Conservation (phyloP, 1,284 basidiomycete species). For the Schizophyllum amplum region DNA sequence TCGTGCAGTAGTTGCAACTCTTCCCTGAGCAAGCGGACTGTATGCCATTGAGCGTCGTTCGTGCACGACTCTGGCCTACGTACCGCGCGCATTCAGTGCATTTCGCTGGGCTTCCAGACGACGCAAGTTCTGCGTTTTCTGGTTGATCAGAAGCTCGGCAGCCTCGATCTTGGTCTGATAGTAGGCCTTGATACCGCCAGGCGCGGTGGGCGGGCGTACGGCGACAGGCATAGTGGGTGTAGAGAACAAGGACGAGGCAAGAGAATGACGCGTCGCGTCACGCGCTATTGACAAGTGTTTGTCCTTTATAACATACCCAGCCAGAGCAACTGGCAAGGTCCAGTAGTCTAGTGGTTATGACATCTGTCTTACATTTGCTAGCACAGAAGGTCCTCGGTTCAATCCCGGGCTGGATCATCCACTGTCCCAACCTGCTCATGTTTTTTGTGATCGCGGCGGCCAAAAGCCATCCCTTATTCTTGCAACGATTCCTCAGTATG, state of each 20-base stretch:
- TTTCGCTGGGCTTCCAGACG: slow-evolving; percentile 96
- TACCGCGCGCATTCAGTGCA: slow-evolving; percentile 91
- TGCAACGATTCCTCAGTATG: no score
- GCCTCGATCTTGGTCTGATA: slow-evolving; percentile 95
- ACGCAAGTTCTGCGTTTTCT: slow-evolving; percentile 94
- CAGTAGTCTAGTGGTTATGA: not conserved
- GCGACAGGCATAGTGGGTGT: slow-evolving; percentile 40
- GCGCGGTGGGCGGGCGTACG: slow-evolving; percentile 37
- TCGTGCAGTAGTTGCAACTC: slow-evolving; percentile 95
- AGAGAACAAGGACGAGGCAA: slow-evolving; percentile 1
- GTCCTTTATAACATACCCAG: not conserved
- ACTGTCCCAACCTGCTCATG: no score
- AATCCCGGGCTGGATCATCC: not conserved
- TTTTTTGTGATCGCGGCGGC: no score
- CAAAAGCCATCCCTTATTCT: no score
- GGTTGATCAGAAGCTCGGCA: slow-evolving; percentile 87
- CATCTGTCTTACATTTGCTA: not conserved
- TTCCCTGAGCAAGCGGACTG: slow-evolving; percentile 83
- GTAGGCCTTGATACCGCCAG: slow-evolving; percentile 76
- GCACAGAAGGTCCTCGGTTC: slow-evolving; percentile 1
- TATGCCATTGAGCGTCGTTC: not conserved
- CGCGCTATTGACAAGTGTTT: not conserved
- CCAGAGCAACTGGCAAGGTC: not conserved
- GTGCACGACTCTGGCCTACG: slow-evolving; percentile 14
- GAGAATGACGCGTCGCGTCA: slow-evolving; percentile 11